Conservation (phyloP, 1,139 yeast species). For the Taiozyma onychis region DNA sequence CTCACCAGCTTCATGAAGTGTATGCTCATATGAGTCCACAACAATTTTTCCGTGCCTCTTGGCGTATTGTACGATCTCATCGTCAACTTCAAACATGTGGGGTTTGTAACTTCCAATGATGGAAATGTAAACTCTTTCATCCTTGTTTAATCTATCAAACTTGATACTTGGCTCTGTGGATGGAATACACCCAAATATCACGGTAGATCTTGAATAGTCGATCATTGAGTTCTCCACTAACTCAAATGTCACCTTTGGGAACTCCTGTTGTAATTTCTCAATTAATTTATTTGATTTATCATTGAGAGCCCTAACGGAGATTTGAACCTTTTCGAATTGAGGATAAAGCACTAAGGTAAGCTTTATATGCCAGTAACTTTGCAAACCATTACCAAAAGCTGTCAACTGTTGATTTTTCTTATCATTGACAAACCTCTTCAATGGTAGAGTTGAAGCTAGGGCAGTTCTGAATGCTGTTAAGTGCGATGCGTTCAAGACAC, state of each 20-base stretch:
- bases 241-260: conserved; percentile 20
- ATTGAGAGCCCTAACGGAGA: conserved; percentile 37
- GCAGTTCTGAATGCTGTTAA: conserved; percentile 70
- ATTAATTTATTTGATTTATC: conserved; percentile 36
- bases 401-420: conserved; percentile 15
- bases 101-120: conserved; percentile 69
- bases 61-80: conserved; percentile 31
- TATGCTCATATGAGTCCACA: conserved; percentile 56
- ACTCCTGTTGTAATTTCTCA: conserved; percentile 25
- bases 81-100: conserved; percentile 60
- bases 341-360: conserved; percentile 40
- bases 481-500: conserved; percentile 52
- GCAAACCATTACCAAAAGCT: conserved; percentile 63
- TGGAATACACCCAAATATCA: conserved; percentile 58
- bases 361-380: conserved; percentile 60
- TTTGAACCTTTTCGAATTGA: conserved; percentile 34
- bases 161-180: conserved; percentile 43
- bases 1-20: conserved; percentile 62
- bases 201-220: conserved; percentile 27
- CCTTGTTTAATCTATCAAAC: conserved; percentile 29
- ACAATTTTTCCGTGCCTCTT: conserved; percentile 34
- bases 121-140: conserved; percentile 42
- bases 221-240: conserved; percentile 18
- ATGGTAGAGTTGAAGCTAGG: conserved; percentile 46
- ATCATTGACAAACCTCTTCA: conserved; percentile 31